A percentile compares a stretch with the other conserved stretches of the same genome.
Conservation (phyloP, 148 eudicot species). For the Vaccinium corymbosum region DNA sequence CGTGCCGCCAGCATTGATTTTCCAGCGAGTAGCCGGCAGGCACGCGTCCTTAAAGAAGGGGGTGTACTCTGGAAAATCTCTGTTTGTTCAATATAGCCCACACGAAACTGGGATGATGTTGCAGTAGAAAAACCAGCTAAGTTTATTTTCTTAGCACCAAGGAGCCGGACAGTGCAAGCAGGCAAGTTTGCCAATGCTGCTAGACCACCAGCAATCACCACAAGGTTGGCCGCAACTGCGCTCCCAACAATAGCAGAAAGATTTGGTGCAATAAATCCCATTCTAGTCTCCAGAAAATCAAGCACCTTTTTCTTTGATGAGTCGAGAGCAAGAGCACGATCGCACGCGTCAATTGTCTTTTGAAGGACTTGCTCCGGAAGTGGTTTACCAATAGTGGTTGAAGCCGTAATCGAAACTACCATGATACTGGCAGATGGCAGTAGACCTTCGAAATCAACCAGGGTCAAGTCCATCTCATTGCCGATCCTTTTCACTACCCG, state of each 20-base stretch:
- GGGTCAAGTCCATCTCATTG: conserved; percentile 83
- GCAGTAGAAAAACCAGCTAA: conserved; percentile 90
- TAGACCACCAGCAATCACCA: conserved; percentile 96
- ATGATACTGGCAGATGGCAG: conserved; percentile 88
- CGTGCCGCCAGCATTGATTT: conserved; percentile 91
- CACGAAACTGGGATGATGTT: conserved; percentile 83
- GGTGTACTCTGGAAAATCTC: conserved; percentile 89
- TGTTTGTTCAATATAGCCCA: conserved; percentile 83
- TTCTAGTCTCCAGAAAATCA: conserved; percentile 89
- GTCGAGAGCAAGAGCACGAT: conserved; percentile 81
- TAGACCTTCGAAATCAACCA: conserved; percentile 85
- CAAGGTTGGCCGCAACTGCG: conserved; percentile 93
- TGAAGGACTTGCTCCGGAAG: conserved; percentile 75
- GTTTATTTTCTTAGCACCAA: conserved; percentile 80
- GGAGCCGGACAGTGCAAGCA: conserved; percentile 88
- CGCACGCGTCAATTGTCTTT: conserved; percentile 87
- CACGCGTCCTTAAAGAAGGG: conserved; percentile 71
- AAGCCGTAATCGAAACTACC: conserved; percentile 95
- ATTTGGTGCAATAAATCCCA: conserved; percentile 92
- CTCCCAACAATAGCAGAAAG: conserved; percentile 92
- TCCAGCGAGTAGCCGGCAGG: conserved; percentile 75
- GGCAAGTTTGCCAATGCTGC: conserved; percentile 86
- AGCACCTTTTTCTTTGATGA: conserved; percentile 79
- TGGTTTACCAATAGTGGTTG: conserved; percentile 94
- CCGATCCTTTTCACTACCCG: conserved; percentile 89